A percentile compares a stretch with the other conserved stretches of the same genome.
phyloP scores from a whole-genome alignment of 495 filamentous ascomycete genomes.

The Cercophora newfieldiana region DNA sequence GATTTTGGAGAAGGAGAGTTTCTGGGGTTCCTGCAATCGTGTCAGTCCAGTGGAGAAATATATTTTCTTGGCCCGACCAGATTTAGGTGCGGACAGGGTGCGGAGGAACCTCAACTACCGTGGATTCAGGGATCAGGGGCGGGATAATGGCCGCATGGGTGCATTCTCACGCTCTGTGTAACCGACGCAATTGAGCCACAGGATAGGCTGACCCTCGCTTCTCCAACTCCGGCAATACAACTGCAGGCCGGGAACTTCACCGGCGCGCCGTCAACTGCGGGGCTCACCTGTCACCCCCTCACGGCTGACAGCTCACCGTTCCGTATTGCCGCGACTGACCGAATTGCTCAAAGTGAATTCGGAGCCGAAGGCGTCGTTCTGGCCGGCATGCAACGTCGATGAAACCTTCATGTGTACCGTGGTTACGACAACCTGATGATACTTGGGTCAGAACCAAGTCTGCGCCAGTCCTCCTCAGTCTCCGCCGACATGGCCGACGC shows the following conservation, averaged over 20 bases:
- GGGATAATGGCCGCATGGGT: background rate
- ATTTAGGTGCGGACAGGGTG: background rate
- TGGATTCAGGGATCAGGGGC: background rate
- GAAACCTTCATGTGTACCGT: too few species aligned
- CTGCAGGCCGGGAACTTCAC: slow-evolving; percentile 7
- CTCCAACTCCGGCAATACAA: slow-evolving; percentile 18
- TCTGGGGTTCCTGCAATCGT: background rate
- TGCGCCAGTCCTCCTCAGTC: too few species aligned
- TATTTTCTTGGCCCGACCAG: background rate
- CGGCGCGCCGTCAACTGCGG: background rate
- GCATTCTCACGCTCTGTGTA: background rate
- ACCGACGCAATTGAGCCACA: background rate
- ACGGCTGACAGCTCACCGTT: too few species aligned
- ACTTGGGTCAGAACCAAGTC: background rate
- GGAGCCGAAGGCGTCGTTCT: background rate
- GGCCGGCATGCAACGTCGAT: too few species aligned
- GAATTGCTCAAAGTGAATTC: too few species aligned
- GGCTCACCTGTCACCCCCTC: background rate
- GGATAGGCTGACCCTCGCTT: background rate
- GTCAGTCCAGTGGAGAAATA: background rate
- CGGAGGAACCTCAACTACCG: slow-evolving; percentile 1
- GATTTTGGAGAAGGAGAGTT: background rate
- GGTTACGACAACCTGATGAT: background rate
- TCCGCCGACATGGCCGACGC: too few species aligned
- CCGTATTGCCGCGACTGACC: background rate